Percentiles rank a stretch among this genome's conserved stretches.
Conservation (phyloP, 1,284 basidiomycete species). For the Pseudozyma flocculosa region DNA sequence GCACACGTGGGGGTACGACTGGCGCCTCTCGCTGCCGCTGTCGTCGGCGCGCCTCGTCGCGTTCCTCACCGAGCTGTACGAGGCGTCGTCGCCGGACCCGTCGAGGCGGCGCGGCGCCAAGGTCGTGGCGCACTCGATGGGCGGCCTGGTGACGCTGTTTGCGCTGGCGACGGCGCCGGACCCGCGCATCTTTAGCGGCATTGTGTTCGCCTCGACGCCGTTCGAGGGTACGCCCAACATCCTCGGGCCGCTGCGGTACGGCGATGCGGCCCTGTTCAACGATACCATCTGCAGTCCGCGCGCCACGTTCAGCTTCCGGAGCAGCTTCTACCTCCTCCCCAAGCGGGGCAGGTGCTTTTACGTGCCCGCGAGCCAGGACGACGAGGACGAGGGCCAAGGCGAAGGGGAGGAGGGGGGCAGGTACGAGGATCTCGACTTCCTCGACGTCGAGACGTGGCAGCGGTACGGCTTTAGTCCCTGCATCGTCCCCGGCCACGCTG, state of each 20-base stretch:
- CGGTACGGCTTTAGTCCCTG: slow-evolving; percentile 37
- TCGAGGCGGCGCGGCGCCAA: slow-evolving; percentile 46
- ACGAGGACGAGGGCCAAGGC: slow-evolving; percentile 21
- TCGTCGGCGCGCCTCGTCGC: slow-evolving; percentile 8
- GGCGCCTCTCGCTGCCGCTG: slow-evolving; percentile 36
- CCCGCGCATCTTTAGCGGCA: slow-evolving; percentile 52
- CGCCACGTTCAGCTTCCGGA: slow-evolving; percentile 54
- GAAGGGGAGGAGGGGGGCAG: slow-evolving; percentile 18
- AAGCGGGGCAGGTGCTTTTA: slow-evolving; percentile 37
- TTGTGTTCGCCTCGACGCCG: slow-evolving; percentile 56
- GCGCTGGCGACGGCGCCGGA: slow-evolving; percentile 46
- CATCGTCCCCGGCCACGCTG: too few species aligned
- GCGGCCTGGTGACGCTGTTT: slow-evolving; percentile 56
- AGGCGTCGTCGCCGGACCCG: slow-evolving; percentile 11
- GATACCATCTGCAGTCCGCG: slow-evolving; percentile 52
- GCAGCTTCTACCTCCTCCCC: slow-evolving; percentile 56
- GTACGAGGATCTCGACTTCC: slow-evolving; percentile 31
- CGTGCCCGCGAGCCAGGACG: slow-evolving; percentile 6
- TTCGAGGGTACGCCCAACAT: slow-evolving; percentile 57
- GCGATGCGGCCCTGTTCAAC: slow-evolving; percentile 51
- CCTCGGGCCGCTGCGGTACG: slow-evolving; percentile 53
- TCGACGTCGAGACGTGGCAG: slow-evolving; percentile 35
- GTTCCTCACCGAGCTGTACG: slow-evolving; percentile 36
- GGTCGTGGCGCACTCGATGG: slow-evolving; percentile 58
- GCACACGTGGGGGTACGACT: slow-evolving; percentile 59